Conservation (phyloP, 192 early-diverging fungal species). For the Chytriomyces hyalinus region DNA sequence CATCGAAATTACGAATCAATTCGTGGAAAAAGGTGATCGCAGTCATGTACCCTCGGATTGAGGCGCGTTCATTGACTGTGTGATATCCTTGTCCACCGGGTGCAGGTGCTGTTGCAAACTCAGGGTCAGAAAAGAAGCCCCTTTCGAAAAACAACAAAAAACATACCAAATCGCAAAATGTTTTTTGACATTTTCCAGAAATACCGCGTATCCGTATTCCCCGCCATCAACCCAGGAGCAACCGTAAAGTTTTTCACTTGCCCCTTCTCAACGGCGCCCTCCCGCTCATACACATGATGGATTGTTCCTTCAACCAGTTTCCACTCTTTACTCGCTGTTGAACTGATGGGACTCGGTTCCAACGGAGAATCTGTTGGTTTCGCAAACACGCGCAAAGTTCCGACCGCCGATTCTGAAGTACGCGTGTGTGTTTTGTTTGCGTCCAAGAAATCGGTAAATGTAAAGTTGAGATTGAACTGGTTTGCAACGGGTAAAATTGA, state of each 20-base stretch:
- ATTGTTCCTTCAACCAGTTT: constrained; percentile 45
- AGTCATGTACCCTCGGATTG: constrained; percentile 30
- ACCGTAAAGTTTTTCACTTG: constrained; percentile 32
- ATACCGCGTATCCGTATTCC: constrained; percentile 52
- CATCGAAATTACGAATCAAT: constrained; percentile 47
- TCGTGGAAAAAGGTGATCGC: constrained; percentile 48
- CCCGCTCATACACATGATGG: constrained; percentile 34
- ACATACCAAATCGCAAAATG: constrained; percentile 43
- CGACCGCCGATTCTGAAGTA: background rate
- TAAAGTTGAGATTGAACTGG: constrained; percentile 18
- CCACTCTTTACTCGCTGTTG: constrained; percentile 31
- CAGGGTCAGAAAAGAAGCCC: too few species aligned
- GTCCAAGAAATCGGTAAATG: constrained; percentile 9
- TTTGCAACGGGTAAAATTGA: constrained; percentile 29
- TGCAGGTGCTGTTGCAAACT: constrained; percentile 8
- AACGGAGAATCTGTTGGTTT: constrained; percentile 33
- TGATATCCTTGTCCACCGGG: constrained; percentile 25
- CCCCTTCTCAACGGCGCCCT: constrained; percentile 2
- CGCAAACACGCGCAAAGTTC: background rate
- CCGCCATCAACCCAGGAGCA: constrained; percentile 42
- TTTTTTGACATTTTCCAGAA: constrained; percentile 46
- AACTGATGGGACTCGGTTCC: constrained; percentile 42
- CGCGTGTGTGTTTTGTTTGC: background rate
- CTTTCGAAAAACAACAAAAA: constrained; percentile 1
- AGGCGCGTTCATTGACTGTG: constrained; percentile 31